Percentiles rank a stretch among this genome's conserved stretches.
Evolutionary conservation across 116 monocot genomes (phyloP).

Genomic region (Cymodocea nodosa): DNA sequence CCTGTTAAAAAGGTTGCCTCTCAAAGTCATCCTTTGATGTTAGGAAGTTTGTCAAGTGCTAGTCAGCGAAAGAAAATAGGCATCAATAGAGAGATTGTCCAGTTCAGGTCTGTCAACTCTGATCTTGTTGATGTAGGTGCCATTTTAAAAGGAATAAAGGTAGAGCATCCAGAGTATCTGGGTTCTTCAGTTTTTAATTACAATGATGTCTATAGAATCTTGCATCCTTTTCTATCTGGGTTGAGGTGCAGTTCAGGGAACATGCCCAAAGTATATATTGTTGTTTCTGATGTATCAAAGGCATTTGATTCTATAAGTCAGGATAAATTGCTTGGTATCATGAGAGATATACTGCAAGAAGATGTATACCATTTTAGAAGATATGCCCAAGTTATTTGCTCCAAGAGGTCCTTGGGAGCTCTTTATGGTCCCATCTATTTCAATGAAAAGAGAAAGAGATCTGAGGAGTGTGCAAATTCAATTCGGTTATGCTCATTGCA

Average conservation of each 20-base stretch:
- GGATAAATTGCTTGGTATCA: conserved; percentile 47
- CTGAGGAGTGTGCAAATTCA: conserved; percentile 11
- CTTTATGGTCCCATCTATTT: conserved; percentile 15
- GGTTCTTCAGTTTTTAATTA: conserved; percentile 95
- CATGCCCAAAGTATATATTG: conserved; percentile 51
- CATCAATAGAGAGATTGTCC: conserved; percentile 6
- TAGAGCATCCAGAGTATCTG: conserved; percentile 40
- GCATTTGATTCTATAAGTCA: conserved; percentile 92
- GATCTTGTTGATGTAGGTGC: conserved; percentile 44
- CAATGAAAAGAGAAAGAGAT: conserved; percentile 10
- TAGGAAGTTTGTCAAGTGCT: not conserved
- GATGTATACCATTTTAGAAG: conserved; percentile 44
- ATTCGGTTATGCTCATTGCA: conserved; percentile 21
- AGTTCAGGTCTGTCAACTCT: conserved; percentile 56
- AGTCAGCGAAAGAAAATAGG: not conserved
- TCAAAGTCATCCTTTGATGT: not conserved
- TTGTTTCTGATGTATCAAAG: conserved; percentile 87
- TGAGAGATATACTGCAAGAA: conserved; percentile 37
- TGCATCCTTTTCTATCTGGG: conserved; percentile 33
- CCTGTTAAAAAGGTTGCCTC: conserved; percentile 1
- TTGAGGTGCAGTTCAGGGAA: conserved; percentile 18
- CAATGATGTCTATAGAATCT: conserved; percentile 54
- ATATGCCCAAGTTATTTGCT: conserved; percentile 32
- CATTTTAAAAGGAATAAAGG: conserved; percentile 42
- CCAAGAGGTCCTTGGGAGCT: conserved; percentile 21